These are phyloP conservation scores for Pythium scleroteichum DNA, from an alignment of 352 stramenopile genomes.

Conservation along the genomic window DNA sequence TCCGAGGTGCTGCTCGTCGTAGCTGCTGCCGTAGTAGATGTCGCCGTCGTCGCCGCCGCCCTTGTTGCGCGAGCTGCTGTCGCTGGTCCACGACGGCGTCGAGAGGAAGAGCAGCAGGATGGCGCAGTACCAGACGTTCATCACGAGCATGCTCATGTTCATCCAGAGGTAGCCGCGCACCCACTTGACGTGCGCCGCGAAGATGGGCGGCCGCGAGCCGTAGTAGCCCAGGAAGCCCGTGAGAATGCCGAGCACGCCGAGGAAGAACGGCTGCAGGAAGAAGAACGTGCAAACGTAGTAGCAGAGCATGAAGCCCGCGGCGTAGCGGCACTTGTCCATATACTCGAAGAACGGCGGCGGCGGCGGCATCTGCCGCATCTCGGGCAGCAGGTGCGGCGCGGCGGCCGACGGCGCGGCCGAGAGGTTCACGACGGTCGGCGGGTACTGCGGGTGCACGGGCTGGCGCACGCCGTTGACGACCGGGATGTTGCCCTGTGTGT, in stretches of 20 bases:
- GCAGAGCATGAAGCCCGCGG: conserved; percentile 57
- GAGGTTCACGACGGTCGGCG: conserved; percentile 23
- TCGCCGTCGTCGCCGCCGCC: background rate
- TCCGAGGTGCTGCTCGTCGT: conserved; percentile 37
- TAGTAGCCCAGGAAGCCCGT: conserved; percentile 71
- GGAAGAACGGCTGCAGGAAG: conserved; percentile 72
- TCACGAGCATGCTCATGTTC: conserved; percentile 68
- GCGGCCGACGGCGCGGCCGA: conserved; percentile 18
- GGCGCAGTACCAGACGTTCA: conserved; percentile 67
- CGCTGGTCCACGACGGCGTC: background rate
- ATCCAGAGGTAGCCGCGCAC: conserved; percentile 64
- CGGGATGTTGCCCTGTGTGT: conserved; percentile 21
- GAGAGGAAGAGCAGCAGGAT: conserved; percentile 48
- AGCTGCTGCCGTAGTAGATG: conserved; percentile 13
- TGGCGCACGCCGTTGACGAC: conserved; percentile 29
- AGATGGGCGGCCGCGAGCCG: conserved; percentile 57
- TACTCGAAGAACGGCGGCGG: conserved; percentile 45
- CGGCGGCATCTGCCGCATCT: conserved; percentile 6
- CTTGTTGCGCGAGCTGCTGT: background rate
- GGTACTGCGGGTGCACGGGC: conserved; percentile 4
- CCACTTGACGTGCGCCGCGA: conserved; percentile 65
- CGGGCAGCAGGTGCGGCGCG: conserved; percentile 13
- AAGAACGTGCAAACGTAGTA: conserved; percentile 74
- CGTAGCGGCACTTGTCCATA: conserved; percentile 62
- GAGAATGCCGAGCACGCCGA: conserved; percentile 56